Base-by-base conservation (phyloP, 345 rosid genomes). In the Gossypium herbaceum region DNA sequence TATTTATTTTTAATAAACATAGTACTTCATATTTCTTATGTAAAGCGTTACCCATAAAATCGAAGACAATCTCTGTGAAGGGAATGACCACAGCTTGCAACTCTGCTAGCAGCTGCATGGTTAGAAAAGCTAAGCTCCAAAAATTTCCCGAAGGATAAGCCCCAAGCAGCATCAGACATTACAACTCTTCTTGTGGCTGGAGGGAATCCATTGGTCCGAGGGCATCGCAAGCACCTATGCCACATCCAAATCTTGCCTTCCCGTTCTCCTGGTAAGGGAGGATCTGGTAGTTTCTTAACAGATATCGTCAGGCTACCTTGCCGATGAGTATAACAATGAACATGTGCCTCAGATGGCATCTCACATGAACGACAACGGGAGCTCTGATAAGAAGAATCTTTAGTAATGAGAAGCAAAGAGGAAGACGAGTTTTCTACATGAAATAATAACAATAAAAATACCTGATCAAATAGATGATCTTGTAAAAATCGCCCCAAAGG, bases 221-320 rank as follows among this genome's bases (percentile, higher is more conserved):
- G 99, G 77, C 99, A 95, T 76, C 82, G 85, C 76, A 93, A 86
- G 81, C 99, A 95, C 80, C 99, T 83, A 76, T 95, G 99, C 99
- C 99, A 95, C 99, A 95, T 95, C 99, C 99, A 95, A 76, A 95
- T 93, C 81, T 90, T 95, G 73, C 96, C 98, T 79, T 93, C 99
- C 64, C 85, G 85, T 82, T 93, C 92, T 59, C 99, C 98, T 65
- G 89, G 93, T 75, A 95, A 82, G 64, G 75, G 77, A 80, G 81
- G 43, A 64, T 91, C 96, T 55, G 88, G 83, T 41, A 89, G 87
- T 80, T 84, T 93, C 85, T 83, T 90, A 76, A 95, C 98, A 55
- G 99, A 91, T 85, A 95, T 95, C 5, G 97, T 95, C 67, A 95
- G 90, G 84, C 89, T 93, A 51, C 99, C 99, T 86, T 95, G 97